These are phyloP conservation scores for Geotrichum reessii DNA, from an alignment of 1,139 yeast species.

Conservation along the genomic window DNA sequence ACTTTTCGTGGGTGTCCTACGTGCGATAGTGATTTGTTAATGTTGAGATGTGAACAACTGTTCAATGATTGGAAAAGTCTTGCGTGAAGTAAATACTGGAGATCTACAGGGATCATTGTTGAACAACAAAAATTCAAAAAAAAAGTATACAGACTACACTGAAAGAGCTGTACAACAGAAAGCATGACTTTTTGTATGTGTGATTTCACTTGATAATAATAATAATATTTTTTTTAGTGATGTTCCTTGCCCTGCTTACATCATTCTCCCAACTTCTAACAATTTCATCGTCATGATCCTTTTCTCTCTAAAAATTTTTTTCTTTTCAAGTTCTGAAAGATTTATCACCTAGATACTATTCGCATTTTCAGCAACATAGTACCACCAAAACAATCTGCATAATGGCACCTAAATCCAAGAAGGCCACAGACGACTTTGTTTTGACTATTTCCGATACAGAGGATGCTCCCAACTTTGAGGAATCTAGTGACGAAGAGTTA, in stretches of 20 bases:
- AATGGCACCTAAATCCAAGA: neutral
- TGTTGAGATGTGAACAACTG: neutral
- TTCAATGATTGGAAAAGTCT: neutral
- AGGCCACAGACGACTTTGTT: slow-evolving; percentile 44
- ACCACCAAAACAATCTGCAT: neutral
- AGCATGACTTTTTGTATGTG: no score
- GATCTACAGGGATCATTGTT: neutral
- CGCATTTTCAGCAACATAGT: neutral
- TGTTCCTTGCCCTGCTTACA: slow-evolving; percentile 3
- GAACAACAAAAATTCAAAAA: neutral
- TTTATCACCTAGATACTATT: neutral
- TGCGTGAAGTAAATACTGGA: neutral
- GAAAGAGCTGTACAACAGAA: no score
- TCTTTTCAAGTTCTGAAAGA: neutral
- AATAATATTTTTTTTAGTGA: neutral
- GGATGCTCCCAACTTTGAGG: slow-evolving; percentile 46
- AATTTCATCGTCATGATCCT: neutral
- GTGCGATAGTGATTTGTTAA: no score
- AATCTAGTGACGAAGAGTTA: slow-evolving; percentile 36
- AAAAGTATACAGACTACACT: neutral
- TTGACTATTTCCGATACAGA: slow-evolving; percentile 62
- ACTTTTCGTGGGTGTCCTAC: neutral
- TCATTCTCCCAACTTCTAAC: slow-evolving; percentile 9
- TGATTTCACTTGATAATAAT: no score
- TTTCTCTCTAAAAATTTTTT: neutral